A percentile compares a stretch with the other conserved stretches of the same genome.
These are phyloP conservation scores for Boletus rubroflammeus DNA, from an alignment of 768 basidiomycete genomes.

Conservation along the genomic window DNA sequence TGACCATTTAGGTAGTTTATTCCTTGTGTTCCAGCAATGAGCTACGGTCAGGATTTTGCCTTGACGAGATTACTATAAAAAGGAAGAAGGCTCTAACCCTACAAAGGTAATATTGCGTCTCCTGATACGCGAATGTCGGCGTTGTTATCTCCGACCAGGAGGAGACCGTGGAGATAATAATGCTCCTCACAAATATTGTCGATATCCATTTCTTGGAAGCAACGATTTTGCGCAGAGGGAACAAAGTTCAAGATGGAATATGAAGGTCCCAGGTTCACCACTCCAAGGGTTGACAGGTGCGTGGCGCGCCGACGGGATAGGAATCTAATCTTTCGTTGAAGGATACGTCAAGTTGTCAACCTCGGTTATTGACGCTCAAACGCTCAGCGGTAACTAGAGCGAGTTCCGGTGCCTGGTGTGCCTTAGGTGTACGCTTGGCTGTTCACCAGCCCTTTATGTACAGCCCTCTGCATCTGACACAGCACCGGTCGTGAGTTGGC, in stretches of 20 bases:
- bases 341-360: not conserved
- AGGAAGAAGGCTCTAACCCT: not conserved
- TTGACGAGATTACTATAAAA: not conserved
- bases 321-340: not conserved
- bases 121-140: slow-evolving; percentile 16
- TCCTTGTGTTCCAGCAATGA: not conserved
- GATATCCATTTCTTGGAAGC: not conserved
- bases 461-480: slow-evolving; percentile 1
- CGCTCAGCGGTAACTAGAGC: not conserved
- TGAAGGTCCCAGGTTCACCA: not conserved
- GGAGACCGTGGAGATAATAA: slow-evolving; percentile 1
- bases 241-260: not conserved
- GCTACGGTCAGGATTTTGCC: not conserved
- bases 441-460: slow-evolving; percentile 10
- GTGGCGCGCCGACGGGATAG: not conserved
- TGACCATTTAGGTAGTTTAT: not conserved
- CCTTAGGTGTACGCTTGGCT: slow-evolving; percentile 13
- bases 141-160: slow-evolving; percentile 8
- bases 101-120: slow-evolving; percentile 8
- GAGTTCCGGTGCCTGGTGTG: slow-evolving; percentile 20
- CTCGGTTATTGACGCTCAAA: not conserved
- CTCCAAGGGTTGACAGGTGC: not conserved
- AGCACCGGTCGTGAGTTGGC: slow-evolving; percentile 8
- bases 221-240: not conserved
- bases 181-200: not conserved